Evolutionary conservation across 2,329 filamentous ascomycete genomes (phyloP).

Genomic region (Aspergillus uvarum): DNA sequence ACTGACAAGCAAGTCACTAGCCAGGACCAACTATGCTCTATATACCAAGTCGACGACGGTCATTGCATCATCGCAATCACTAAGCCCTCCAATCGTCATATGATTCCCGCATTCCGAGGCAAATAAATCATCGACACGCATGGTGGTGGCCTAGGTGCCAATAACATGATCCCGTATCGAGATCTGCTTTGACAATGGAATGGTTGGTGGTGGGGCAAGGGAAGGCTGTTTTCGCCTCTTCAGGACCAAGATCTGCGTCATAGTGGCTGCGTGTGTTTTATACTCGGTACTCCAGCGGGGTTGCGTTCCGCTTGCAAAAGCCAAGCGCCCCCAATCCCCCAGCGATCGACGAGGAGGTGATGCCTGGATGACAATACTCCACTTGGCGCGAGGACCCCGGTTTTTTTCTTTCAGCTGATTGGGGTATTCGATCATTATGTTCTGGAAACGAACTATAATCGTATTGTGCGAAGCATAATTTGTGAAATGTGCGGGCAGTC

Average conservation of each 20-base stretch:
- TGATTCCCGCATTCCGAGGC: background rate
- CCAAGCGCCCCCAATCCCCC: background rate
- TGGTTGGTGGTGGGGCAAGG: too few relatives aligned
- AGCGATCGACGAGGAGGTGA: background rate
- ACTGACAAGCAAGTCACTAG: background rate
- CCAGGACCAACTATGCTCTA: background rate
- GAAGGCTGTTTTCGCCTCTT: background rate
- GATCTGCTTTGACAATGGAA: background rate
- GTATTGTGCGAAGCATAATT: background rate
- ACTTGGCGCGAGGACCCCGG: background rate
- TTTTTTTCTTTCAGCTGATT: background rate
- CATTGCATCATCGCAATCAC: constrained; percentile 2
- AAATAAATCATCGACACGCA: background rate
- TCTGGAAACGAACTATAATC: too few relatives aligned
- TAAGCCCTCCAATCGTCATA: background rate
- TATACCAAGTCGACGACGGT: background rate
- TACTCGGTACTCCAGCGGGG: background rate
- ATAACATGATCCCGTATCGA: background rate
- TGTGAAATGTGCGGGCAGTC: background rate
- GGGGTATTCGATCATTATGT: background rate
- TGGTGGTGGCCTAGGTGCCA: background rate
- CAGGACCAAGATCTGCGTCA: background rate
- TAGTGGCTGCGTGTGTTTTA: background rate
- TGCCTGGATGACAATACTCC: background rate
- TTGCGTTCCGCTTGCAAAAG: background rate